Percentiles rank a stretch among this genome's conserved stretches.
phyloP scores from a whole-genome alignment of 2,329 filamentous ascomycete genomes.

The Incumbomyces lentus region DNA sequence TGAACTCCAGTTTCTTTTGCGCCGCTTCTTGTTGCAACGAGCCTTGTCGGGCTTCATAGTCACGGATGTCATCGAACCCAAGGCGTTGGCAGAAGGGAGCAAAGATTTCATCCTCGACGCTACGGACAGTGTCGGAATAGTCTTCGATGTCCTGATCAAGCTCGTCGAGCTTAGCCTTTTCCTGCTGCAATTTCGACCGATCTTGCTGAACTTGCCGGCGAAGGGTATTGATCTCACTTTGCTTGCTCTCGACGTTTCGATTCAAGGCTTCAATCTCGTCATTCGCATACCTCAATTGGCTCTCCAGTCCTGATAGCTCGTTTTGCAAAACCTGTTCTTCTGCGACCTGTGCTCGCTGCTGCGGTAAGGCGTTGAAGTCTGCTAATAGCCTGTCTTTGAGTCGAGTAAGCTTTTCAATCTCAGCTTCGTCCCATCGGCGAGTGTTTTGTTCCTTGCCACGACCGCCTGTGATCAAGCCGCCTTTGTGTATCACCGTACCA shows the following conservation, averaged over 20 bases:
- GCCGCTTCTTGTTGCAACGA: conserved; percentile 82
- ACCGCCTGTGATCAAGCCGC: conserved; percentile 91
- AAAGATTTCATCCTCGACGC: conserved; percentile 84
- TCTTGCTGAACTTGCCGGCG: conserved; percentile 64
- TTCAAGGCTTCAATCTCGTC: conserved; percentile 70
- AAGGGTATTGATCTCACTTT: conserved; percentile 65
- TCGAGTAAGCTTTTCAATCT: conserved; percentile 74
- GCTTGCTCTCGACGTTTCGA: conserved; percentile 75
- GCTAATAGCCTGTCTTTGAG: conserved; percentile 64
- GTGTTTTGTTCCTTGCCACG: conserved; percentile 67
- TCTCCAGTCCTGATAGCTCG: conserved; percentile 69
- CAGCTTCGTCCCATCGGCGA: conserved; percentile 78
- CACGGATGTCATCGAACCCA: conserved; percentile 79
- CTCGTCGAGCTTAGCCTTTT: conserved; percentile 56
- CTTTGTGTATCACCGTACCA: conserved; percentile 94
- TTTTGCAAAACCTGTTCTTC: conserved; percentile 74
- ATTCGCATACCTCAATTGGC: conserved; percentile 59
- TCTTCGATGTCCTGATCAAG: conserved; percentile 46
- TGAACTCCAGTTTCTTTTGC: conserved; percentile 78
- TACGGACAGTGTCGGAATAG: conserved; percentile 56
- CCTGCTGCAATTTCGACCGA: conserved; percentile 66
- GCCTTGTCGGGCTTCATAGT: conserved; percentile 88
- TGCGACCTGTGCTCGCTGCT: conserved; percentile 60
- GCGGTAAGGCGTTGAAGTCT: conserved; percentile 71
- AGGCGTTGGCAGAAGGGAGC: conserved; percentile 73